Evolutionary conservation across 805 yeast genomes (phyloP).

Genomic region (Candida anglica): DNA sequence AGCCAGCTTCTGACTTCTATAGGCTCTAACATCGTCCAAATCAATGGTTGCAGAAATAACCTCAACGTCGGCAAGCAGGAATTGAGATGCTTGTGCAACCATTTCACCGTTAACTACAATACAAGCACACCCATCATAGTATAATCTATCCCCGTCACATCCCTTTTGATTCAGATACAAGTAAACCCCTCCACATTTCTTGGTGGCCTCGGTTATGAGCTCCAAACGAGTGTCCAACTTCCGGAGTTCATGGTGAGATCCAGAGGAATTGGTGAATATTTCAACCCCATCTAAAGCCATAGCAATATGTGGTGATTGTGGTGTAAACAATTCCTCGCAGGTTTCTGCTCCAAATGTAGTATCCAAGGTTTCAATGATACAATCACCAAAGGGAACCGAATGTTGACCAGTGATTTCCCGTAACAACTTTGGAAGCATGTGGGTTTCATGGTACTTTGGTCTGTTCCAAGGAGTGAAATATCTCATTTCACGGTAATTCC

Average conservation of each 20-base stretch:
- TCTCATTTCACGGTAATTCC: constrained; percentile 97
- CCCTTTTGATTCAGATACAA: constrained; percentile 94
- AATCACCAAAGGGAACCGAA: constrained; percentile 81
- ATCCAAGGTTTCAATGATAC: constrained; percentile 76
- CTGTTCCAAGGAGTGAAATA: constrained; percentile 93
- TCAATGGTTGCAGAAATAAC: constrained; percentile 95
- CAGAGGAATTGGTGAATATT: constrained; percentile 90
- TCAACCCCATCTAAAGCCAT: constrained; percentile 97
- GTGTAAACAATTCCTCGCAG: constrained; percentile 96
- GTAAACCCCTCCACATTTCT: constrained; percentile 95
- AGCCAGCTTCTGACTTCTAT: constrained; percentile 72
- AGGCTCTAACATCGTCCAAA: constrained; percentile 82
- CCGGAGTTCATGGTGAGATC: constrained; percentile 95
- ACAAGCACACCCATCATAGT: constrained; percentile 95
- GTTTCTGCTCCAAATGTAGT: constrained; percentile 97
- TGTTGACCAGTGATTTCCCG: constrained; percentile 63
- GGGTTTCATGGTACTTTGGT: constrained; percentile 69
- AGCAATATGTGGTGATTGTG: constrained; percentile 89
- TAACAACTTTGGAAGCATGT: constrained; percentile 66
- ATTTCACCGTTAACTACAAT: constrained; percentile 90
- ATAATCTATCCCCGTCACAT: constrained; percentile 95
- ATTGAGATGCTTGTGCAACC: constrained; percentile 91
- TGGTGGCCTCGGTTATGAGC: constrained; percentile 86
- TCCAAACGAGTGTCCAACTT: constrained; percentile 82
- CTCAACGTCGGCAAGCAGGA: constrained; percentile 86